Evolutionary conservation across 2,329 filamentous ascomycete genomes (phyloP).

Genomic region (Cladosporium sphaerospermum): DNA sequence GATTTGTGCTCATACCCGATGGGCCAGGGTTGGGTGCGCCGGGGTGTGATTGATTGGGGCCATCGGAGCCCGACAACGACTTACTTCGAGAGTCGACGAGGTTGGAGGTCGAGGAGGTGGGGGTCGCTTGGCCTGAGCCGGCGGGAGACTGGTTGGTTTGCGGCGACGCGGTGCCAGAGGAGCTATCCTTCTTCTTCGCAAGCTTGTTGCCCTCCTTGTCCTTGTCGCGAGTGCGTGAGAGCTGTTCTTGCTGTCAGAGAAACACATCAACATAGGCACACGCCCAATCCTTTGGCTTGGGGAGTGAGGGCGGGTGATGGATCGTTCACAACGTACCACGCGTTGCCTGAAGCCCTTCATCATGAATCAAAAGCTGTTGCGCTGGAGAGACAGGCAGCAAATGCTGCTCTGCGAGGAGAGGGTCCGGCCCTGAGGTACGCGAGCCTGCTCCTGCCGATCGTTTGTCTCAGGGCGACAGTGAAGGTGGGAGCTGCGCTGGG

Average conservation of each 20-base stretch:
- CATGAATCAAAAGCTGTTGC: slow-evolving; percentile 22
- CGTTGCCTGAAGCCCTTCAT: slow-evolving; percentile 98
- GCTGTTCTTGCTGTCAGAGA: slow-evolving; percentile 61
- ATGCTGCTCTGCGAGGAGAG: slow-evolving; percentile 20
- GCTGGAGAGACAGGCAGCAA: slow-evolving; percentile 23
- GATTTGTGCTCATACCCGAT: slow-evolving; percentile 10
- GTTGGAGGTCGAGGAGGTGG: slow-evolving; percentile 82
- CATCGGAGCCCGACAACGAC: slow-evolving; percentile 51
- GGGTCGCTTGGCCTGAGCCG: slow-evolving; percentile 61
- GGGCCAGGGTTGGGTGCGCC: slow-evolving; percentile 28
- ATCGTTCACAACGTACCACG: slow-evolving; percentile 63
- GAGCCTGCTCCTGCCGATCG: slow-evolving; percentile 12
- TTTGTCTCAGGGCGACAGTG: slow-evolving; percentile 3
- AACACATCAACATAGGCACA: slow-evolving; percentile 20
- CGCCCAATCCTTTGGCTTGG: slow-evolving; percentile 15
- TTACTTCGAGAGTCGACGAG: slow-evolving; percentile 83
- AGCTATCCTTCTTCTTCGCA: slow-evolving; percentile 53
- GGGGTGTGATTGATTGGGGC: slow-evolving; percentile 41
- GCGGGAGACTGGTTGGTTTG: slow-evolving; percentile 54
- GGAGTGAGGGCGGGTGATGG: background rate
- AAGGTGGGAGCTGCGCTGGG: slow-evolving; percentile 1
- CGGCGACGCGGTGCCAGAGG: slow-evolving; percentile 71
- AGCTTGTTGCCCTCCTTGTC: slow-evolving; percentile 58
- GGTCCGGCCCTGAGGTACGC: slow-evolving; percentile 20
- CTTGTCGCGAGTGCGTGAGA: slow-evolving; percentile 78